Conservation (phyloP, 163 green algal genomes). For the Chlamydomonas reinhardtii region DNA sequence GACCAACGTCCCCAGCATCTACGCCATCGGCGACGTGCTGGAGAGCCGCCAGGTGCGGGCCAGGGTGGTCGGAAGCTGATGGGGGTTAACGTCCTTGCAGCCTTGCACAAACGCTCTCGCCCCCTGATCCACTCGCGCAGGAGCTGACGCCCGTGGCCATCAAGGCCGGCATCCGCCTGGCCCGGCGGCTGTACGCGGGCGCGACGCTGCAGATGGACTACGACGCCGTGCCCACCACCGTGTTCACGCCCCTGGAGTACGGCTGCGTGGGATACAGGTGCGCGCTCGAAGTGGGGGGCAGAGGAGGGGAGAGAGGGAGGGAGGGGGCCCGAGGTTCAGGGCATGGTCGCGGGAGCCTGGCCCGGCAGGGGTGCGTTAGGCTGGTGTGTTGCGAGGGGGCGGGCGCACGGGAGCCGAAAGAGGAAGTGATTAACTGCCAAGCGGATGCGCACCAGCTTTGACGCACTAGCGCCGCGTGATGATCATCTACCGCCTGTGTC, state of each 20-base stretch:
- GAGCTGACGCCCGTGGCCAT: slow-evolving; percentile 79
- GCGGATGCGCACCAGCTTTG: too few relatives aligned
- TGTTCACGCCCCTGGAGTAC: slow-evolving; percentile 80
- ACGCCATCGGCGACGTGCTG: slow-evolving; percentile 80
- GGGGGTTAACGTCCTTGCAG: too few relatives aligned
- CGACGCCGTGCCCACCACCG: slow-evolving; percentile 69
- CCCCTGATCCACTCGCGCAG: slow-evolving; percentile 33
- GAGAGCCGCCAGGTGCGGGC: slow-evolving; percentile 55
- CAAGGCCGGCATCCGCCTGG: slow-evolving; percentile 82
- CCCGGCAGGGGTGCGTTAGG: too few relatives aligned
- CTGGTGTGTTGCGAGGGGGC: too few relatives aligned
- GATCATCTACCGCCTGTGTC: too few relatives aligned
- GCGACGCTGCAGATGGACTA: slow-evolving; percentile 78
- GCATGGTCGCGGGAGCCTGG: too few relatives aligned
- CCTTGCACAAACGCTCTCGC: too few relatives aligned
- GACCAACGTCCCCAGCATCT: slow-evolving; percentile 76
- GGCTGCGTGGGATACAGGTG: slow-evolving; percentile 64
- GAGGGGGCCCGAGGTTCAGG: too few relatives aligned
- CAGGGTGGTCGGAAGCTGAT: not conserved
- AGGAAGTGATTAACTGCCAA: too few relatives aligned
- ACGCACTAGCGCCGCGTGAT: too few relatives aligned
- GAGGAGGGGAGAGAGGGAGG: too few relatives aligned
- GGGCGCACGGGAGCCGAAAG: too few relatives aligned
- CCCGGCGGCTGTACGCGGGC: slow-evolving; percentile 70
- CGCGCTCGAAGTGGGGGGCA: not conserved